These are phyloP conservation scores for Bacterosira constricta DNA, from an alignment of 108 stramenopile genomes.

Conservation along the genomic window DNA sequence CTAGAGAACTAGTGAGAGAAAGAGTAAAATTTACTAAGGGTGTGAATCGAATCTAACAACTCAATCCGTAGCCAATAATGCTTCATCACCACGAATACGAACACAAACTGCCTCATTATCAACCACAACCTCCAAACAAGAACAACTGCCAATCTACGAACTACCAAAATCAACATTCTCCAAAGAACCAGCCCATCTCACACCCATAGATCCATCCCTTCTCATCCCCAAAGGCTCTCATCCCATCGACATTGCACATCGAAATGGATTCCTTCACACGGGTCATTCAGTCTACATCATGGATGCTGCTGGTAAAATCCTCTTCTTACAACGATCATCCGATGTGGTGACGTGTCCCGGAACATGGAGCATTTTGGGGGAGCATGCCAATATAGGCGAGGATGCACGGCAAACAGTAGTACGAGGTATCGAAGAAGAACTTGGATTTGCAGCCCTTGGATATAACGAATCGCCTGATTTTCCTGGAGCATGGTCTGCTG, in stretches of 20 bases:
- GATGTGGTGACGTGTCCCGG: slow-evolving; percentile 47
- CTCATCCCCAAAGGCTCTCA: slow-evolving; percentile 9
- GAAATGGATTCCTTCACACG: slow-evolving; percentile 33
- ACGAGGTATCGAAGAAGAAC: slow-evolving; percentile 44
- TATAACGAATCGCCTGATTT: neutral
- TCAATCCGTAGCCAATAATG: too few relatives aligned
- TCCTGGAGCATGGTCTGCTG: neutral
- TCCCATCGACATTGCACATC: slow-evolving; percentile 42
- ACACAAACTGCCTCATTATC: neutral
- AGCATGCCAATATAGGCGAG: slow-evolving; percentile 35
- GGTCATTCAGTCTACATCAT: slow-evolving; percentile 37
- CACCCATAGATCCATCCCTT: slow-evolving; percentile 43
- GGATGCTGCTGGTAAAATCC: slow-evolving; percentile 21
- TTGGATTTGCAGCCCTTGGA: slow-evolving; percentile 7
- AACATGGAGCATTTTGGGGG: slow-evolving; percentile 51
- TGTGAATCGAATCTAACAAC: too few relatives aligned
- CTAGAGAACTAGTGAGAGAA: too few relatives aligned
- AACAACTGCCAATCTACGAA: slow-evolving; percentile 10
- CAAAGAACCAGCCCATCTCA: slow-evolving; percentile 30
- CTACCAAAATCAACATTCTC: neutral
- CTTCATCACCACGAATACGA: too few relatives aligned
- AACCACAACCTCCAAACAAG: neutral
- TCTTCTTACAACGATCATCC: slow-evolving; percentile 42
- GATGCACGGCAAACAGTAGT: slow-evolving; percentile 10
- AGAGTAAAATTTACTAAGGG: too few relatives aligned